Evolutionary conservation across 257 asterid genomes (phyloP), one percentile per base, ranked within the genome.

Genomic region (Solanum habrochaites): DNA sequence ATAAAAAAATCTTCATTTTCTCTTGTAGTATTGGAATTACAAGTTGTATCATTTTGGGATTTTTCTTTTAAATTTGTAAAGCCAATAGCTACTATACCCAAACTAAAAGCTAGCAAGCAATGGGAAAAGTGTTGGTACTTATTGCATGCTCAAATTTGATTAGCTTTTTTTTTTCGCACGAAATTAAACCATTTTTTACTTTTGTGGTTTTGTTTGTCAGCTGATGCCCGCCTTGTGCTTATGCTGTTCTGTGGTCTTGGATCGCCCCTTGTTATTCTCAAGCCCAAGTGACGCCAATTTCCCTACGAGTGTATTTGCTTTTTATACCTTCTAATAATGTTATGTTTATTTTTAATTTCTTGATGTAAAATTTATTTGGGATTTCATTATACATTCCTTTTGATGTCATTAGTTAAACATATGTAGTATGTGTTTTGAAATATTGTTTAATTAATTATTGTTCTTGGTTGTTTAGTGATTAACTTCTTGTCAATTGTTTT

Each of bases 161-260:
- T 72, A 72, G 49, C 81, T 37, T 35, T 5, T 72, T 72, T 20
- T 21, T 20, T 37, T 4, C 15, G 2, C 80, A 35, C n/a, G n/a
- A 29, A 29, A 14, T 69, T 18, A 71, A n/a, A n/a, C n/a, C 47
- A 12, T 73, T 73, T 39, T 39, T n/a, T n/a, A n/a, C 82, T 21
- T 47, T 67, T 18, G 31, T 71, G n/a, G 39, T 4, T 4, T 77
- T 58, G 58, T 13, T 13, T 92, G 93, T n/a, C 96, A 95, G 98
- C 90, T 95, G 98, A n/a, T 83, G 98, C 98, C 98, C 23, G 98
- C 95, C 89, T 82, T 95, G 82, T 95, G 98, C 77, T n/a, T n/a
- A n/a, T 95, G 98, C 83, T 94, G 98, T 75, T n/a, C n/a, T 95
- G 98, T 89, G 89, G 89, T 83, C 7, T 87, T 93, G 92, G 97